Conservation (phyloP, 805 yeast species). For the Wickerhamiella bombiphila region DNA sequence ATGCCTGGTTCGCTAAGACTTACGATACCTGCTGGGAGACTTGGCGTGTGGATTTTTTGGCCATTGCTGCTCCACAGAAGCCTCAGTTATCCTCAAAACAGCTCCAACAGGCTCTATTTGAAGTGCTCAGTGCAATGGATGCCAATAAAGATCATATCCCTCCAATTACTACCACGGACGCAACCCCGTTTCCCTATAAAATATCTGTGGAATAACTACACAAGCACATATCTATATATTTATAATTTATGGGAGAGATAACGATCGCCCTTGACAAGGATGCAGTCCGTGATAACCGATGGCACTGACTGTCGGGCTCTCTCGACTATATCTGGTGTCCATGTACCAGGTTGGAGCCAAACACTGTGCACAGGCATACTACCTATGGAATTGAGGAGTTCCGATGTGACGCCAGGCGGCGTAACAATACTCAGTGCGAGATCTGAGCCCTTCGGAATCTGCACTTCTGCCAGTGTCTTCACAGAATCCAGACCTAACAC, state of each 20-base stretch:
- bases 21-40: conserved; percentile 52
- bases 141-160: conserved; percentile 54
- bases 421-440: conserved; percentile 54
- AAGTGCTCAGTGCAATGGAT: conserved; percentile 41
- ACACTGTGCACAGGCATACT: conserved; percentile 34
- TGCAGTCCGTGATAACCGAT: conserved; percentile 44
- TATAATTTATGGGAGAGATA: conserved; percentile 9
- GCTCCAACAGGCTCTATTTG: conserved; percentile 30
- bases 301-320: conserved; percentile 22
- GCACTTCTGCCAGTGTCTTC: conserved; percentile 16
- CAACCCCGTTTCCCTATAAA: conserved; percentile 48
- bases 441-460: conserved; percentile 12
- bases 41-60: conserved; percentile 44
- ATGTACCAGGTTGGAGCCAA: conserved; percentile 82
- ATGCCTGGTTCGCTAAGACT: conserved; percentile 41
- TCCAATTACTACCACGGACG: conserved; percentile 51
- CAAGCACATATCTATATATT: background rate
- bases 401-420: conserved; percentile 48
- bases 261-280: conserved; percentile 50
- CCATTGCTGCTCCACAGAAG: conserved; percentile 19
- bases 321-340: conserved; percentile 33
- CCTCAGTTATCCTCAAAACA: conserved; percentile 19
- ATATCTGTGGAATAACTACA: conserved; percentile 21
- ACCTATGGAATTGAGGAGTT: conserved; percentile 29
- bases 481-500: conserved; percentile 34